Conservation (phyloP, 768 basidiomycete species). For the Multifurca ochricompacta region DNA sequence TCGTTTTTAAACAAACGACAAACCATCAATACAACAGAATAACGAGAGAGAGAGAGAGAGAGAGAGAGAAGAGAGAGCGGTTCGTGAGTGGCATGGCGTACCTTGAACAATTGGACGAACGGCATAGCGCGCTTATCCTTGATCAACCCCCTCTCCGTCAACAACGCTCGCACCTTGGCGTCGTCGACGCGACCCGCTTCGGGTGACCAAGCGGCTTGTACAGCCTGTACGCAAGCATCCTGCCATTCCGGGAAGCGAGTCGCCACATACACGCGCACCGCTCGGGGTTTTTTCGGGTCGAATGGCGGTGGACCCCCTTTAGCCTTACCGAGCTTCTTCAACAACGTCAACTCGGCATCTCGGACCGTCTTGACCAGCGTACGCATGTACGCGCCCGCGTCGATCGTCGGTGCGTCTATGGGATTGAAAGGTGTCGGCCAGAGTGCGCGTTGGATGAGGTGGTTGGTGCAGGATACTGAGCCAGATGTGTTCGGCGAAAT, state of each 20-base stretch:
- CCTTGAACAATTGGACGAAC: slow-evolving; percentile 91
- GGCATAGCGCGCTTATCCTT: slow-evolving; percentile 98
- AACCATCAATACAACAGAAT: no score
- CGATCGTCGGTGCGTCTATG: slow-evolving; percentile 59
- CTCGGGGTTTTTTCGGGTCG: slow-evolving; percentile 81
- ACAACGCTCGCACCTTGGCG: slow-evolving; percentile 56
- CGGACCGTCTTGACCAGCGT: slow-evolving; percentile 86
- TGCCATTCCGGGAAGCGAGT: slow-evolving; percentile 93
- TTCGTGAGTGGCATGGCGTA: slow-evolving; percentile 60
- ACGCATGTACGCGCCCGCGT: slow-evolving; percentile 81
- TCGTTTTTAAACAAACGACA: neutral
- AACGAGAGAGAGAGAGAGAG: no score
- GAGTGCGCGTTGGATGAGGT: slow-evolving; percentile 73
- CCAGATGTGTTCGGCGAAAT: slow-evolving; percentile 92
- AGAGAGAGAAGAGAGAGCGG: neutral
- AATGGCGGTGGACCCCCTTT: slow-evolving; percentile 52
- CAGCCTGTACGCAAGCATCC: slow-evolving; percentile 65
- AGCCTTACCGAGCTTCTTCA: slow-evolving; percentile 74
- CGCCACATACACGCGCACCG: slow-evolving; percentile 85
- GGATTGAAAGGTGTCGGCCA: slow-evolving; percentile 67
- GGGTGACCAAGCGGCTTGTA: slow-evolving; percentile 59
- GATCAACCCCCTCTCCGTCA: slow-evolving; percentile 69
- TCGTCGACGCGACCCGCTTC: slow-evolving; percentile 70
- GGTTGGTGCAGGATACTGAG: slow-evolving; percentile 60
- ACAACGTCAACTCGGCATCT: slow-evolving; percentile 70